These are phyloP conservation scores for Eucalyptus microcorys DNA, from an alignment of 345 rosid genomes.

Conservation along the genomic window DNA sequence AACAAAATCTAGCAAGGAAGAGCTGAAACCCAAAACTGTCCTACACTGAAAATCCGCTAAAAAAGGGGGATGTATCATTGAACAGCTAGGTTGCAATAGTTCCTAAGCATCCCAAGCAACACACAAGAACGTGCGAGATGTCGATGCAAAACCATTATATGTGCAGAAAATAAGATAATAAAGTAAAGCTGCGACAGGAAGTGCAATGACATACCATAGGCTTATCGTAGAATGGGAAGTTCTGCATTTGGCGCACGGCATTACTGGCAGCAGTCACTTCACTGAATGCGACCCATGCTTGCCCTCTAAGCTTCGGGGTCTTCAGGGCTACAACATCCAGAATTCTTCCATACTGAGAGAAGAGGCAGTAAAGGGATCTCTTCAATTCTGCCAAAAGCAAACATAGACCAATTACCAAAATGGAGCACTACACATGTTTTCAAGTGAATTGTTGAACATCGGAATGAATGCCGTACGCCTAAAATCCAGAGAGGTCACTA, in stretches of 20 bases:
- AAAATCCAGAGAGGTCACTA: not conserved
- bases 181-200: not conserved
- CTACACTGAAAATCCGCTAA: not conserved
- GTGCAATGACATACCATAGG: slow-evolving; percentile 61
- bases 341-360: slow-evolving; percentile 96
- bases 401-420: not conserved
- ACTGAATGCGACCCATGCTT: slow-evolving; percentile 93
- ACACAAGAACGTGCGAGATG: not conserved
- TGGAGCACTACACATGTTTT: not conserved
- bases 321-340: slow-evolving; percentile 97
- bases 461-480: not conserved
- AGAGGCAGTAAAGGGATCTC: slow-evolving; percentile 84
- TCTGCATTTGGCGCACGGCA: slow-evolving; percentile 96
- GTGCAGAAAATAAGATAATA: not conserved
- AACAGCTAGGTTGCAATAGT: not conserved
- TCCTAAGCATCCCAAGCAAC: not conserved
- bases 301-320: slow-evolving; percentile 92
- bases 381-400: slow-evolving; percentile 57
- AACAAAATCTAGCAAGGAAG: not conserved
- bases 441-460: not conserved
- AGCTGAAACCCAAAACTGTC: not conserved
- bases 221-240: slow-evolving; percentile 91
- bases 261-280: slow-evolving; percentile 92
- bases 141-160: not conserved
- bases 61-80: not conserved